Conservation (phyloP, 257 asterid genomes). For the Jacaranda copaia region DNA sequence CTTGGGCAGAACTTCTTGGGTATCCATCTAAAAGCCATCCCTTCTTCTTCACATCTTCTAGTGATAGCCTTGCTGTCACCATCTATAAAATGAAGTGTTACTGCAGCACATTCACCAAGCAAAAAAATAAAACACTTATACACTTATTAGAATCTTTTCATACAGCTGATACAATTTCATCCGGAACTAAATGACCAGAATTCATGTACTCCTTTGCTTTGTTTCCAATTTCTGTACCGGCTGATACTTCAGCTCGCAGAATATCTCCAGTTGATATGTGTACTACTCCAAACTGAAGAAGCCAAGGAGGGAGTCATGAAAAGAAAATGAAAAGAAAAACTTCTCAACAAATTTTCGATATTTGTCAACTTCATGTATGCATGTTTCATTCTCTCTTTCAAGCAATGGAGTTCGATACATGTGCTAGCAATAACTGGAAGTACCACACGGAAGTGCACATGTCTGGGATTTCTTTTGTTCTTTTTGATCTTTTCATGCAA, state of each 20-base stretch:
- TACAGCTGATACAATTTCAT: slow-evolving; percentile 90
- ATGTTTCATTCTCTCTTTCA: background rate
- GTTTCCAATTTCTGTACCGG: slow-evolving; percentile 82
- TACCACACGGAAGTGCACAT: background rate
- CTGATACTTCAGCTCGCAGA: slow-evolving; percentile 91
- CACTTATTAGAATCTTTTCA: slow-evolving; percentile 31
- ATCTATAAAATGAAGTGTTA: slow-evolving; percentile 58
- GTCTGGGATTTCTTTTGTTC: background rate
- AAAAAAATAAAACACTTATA: slow-evolving; percentile 13
- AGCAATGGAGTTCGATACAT: background rate
- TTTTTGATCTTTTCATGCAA: background rate
- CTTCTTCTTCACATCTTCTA: slow-evolving; percentile 82
- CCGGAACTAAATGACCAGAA: slow-evolving; percentile 88
- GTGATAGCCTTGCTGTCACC: slow-evolving; percentile 80
- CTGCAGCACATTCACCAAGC: slow-evolving; percentile 26
- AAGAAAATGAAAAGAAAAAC: slow-evolving; percentile 6
- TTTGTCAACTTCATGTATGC: no score
- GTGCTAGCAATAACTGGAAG: background rate
- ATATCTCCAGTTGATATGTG: slow-evolving; percentile 96
- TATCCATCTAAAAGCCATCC: slow-evolving; percentile 99
- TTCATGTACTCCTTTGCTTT: slow-evolving; percentile 91
- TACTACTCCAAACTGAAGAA: slow-evolving; percentile 86
- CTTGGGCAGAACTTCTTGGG: slow-evolving; percentile 87
- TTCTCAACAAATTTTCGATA: background rate
- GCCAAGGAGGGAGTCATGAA: slow-evolving; percentile 25